Base-by-base conservation (phyloP, 2,329 filamentous ascomycete species). In the Colletotrichum tabaci region DNA sequence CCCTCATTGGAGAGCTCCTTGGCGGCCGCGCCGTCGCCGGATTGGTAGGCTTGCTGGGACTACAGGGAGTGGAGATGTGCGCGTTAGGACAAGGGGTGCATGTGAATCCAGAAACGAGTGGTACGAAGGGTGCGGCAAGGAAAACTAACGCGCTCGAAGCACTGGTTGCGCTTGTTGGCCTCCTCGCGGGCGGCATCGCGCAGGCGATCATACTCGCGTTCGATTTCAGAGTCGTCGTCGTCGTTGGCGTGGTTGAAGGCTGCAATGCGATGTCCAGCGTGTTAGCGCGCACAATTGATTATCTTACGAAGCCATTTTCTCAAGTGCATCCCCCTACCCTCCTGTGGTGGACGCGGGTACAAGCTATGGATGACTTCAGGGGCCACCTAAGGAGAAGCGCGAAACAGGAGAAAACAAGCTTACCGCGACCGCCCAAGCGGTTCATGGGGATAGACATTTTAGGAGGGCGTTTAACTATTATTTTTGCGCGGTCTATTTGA, bases 141-240 rank as follows among this genome's bases (percentile, higher is more conserved):
- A 23, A 44, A 56, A 80, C 85, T 66, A 85, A 94, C 92, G 78
- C 87, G 87, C 74, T 94, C 90, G 79, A 95, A 95, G 84, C 93
- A 97, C 63, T 89, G 87, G 74, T 90, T 90, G 76, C 94, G 93
- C 84, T 96, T 94, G 62, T 87, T 85, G 70, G 93, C 94, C 86
- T 98, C 95, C 77, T 91, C 87, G 74, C 94, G 91, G 21, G 96
- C 96, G 21, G 95, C 88, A 76, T 92, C 91, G 78, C 96, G 94
- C 55, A 98, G 89, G 65, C 94, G 93, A 80, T 98, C 95, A 83
- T 98, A 98, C 84, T 98, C 95, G 76, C 88, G 90, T 85, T 98
- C 95, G 66, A 90, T 87, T 71, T 91, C 88, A 76, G 35, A 38
- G 35, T 85, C 85, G 72, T 91, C 88, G 75, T 85, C 85, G 79